Evolutionary conservation across 805 yeast genomes (phyloP), one percentile per base, ranked within the genome.

Genomic region (Monosporozyma aerobia): DNA sequence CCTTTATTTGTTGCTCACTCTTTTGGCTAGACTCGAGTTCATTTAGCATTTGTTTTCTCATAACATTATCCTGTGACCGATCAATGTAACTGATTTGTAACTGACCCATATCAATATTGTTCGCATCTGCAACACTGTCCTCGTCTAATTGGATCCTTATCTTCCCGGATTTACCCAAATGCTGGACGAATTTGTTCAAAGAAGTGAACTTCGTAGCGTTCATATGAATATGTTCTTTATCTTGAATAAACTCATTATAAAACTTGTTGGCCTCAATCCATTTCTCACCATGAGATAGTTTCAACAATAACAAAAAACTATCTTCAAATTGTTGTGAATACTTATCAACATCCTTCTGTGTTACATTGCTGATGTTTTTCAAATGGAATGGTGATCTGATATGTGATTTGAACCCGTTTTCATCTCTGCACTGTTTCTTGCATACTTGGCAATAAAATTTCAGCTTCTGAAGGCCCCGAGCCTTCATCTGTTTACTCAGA

Each of bases 341-440:
- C 37, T 78, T 76, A 13, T 77, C 80, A 1, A 88, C 73, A 16
- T 80, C 78, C 13, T 68, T 69, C 6, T 73, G 70, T 0, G 77
- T 76, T 5, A 80, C 66, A 5, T 75, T 72, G 19, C 75, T 68
- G 45, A 86, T 77, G 50, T 78, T 79, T 19, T 79, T 77, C 47
- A 78, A 68, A 64, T 94, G 99, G 1, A 86, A 74, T 46, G 87
- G 88, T n/a, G 95, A 82, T 56, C 77, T 75, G n/a, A 84, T 76
- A 67, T 94, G 99, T 61, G 92, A 85, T 61, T 86, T 85, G 73
- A 87, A 94, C 27, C 99, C 99, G 69, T 94, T 92, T 56, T 87
- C 95, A 66, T 95, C 99, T 52, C 97, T 73, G 66, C 98, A 90
- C 70, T 94, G 99, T 63, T 92, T 89, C 64, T 77, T 80, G 63